These are phyloP conservation scores for Teunomyces cretensis DNA, from an alignment of 805 yeast genomes.

Conservation along the genomic window DNA sequence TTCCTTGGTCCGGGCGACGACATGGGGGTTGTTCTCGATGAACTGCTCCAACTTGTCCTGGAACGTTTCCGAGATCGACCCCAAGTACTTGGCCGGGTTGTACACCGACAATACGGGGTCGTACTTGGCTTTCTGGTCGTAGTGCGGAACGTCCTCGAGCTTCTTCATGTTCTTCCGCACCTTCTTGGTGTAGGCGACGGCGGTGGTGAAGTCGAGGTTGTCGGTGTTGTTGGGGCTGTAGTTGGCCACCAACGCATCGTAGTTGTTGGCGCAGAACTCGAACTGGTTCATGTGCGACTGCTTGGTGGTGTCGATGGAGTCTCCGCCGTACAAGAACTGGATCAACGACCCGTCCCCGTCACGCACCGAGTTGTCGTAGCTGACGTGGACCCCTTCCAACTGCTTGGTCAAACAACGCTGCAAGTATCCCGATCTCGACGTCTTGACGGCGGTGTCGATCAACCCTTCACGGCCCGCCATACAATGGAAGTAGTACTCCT, in stretches of 20 bases:
- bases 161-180: conserved; percentile 69
- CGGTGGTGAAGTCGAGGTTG: conserved; percentile 81
- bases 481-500: conserved; percentile 99
- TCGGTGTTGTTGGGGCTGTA: conserved; percentile 79
- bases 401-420: conserved; percentile 98
- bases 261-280: conserved; percentile 88
- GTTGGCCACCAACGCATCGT: conserved; percentile 79
- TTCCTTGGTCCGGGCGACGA: conserved; percentile 57
- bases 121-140: conserved; percentile 59
- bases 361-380: conserved; percentile 93
- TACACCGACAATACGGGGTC: conserved; percentile 87
- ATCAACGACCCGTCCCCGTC: conserved; percentile 92
- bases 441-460: conserved; percentile 98
- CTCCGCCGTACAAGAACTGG: conserved; percentile 98
- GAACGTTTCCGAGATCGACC: conserved; percentile 90
- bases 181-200: conserved; percentile 78
- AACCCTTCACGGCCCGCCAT: conserved; percentile 99
- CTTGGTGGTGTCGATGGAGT: conserved; percentile 88
- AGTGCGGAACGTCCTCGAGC: conserved; percentile 61
- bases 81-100: conserved; percentile 87
- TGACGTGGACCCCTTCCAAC: conserved; percentile 92
- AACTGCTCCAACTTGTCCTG: conserved; percentile 75
- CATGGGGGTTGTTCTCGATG: conserved; percentile 52
- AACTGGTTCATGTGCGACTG: conserved; percentile 94
- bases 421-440: conserved; percentile 96